Base-by-base conservation (phyloP, 2,329 filamentous ascomycete genomes). In the Pezicula carpinea region DNA sequence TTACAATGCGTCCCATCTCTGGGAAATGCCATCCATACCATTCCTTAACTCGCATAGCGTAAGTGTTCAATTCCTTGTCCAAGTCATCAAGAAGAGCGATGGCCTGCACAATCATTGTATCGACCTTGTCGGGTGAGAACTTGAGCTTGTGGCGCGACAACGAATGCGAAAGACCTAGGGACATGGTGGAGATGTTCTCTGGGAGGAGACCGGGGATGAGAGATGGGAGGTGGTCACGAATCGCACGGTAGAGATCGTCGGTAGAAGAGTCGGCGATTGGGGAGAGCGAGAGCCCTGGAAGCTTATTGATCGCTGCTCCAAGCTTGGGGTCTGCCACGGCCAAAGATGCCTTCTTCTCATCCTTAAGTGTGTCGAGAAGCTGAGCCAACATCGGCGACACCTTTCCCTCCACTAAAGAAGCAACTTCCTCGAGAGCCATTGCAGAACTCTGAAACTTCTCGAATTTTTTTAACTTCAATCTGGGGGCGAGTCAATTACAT, bases 11-110 rank as follows among this genome's bases (percentile, higher is more conserved):
- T 64, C 89, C 91, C 79, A 99, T 83, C 75, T 99, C 93, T 34
- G 93, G 93, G 76, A 97, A 99, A 72, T 97, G 93, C 93, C 93
- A 99, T 63, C 93, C 93, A 67, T 99, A 99, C 93, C 93, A 99
- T 71, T 99, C 93, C 82, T 97, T 97, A 53, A 96, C 90, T 68
- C 93, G 81, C 93, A 99, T 99, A 55, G 93, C 92, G 66, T 96
- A 97, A 60, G 89, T 93, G 76, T 99, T 99, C 55, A 99, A 77
- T 71, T 99, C 93, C 78, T 99, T 99, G 75, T 99, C 93, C 52
- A 99, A 75, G 56, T 99, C 93, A 66, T 99, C 93, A 39, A 99
- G 78, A 43, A 96, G 81, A 55, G 87, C 85, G 65, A 99, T 93
- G 48, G 91, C 91, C 73, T 99, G 93, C 49, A 99, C 91, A 64